Conservation (phyloP, 2,329 filamentous ascomycete species). For the Dendryphion nanum region DNA sequence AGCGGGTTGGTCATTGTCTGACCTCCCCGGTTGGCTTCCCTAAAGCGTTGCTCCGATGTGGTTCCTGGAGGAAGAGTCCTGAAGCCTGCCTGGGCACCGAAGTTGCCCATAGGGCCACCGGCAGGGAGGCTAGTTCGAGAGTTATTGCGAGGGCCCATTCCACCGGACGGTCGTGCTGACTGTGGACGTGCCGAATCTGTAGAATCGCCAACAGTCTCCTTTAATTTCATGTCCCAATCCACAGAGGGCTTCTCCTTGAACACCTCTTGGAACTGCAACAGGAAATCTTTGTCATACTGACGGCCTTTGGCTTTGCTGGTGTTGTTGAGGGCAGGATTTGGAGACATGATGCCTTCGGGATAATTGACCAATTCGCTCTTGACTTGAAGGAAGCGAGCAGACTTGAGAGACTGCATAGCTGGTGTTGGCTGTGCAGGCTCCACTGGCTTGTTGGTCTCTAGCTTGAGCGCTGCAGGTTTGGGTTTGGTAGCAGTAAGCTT, state of each 20-base stretch:
- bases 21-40: constrained; percentile 23
- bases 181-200: constrained; percentile 63
- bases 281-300: constrained; percentile 92
- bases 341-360: constrained; percentile 78
- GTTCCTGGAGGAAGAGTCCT: constrained; percentile 67
- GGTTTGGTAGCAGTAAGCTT: constrained; percentile 59
- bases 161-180: constrained; percentile 56
- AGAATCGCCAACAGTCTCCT: constrained; percentile 81
- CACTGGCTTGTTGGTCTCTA: constrained; percentile 80
- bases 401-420: constrained; percentile 88
- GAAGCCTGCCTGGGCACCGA: constrained; percentile 50
- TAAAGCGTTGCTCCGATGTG: constrained; percentile 74
- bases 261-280: constrained; percentile 92
- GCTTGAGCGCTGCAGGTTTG: constrained; percentile 86
- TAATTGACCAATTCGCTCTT: constrained; percentile 73
- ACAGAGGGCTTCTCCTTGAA: constrained; percentile 96
- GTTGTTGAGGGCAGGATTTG: constrained; percentile 89
- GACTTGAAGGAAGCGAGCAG: constrained; percentile 81
- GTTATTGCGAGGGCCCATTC: constrained; percentile 48
- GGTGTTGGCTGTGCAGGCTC: constrained; percentile 92
- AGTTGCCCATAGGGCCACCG: constrained; percentile 64
- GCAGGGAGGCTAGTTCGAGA: constrained; percentile 39
- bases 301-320: constrained; percentile 78
- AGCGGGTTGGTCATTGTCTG: constrained; percentile 51
- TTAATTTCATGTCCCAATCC: constrained; percentile 87